phyloP scores from a whole-genome alignment of 345 rosid genomes.

The Sisymbrium altissimum region DNA sequence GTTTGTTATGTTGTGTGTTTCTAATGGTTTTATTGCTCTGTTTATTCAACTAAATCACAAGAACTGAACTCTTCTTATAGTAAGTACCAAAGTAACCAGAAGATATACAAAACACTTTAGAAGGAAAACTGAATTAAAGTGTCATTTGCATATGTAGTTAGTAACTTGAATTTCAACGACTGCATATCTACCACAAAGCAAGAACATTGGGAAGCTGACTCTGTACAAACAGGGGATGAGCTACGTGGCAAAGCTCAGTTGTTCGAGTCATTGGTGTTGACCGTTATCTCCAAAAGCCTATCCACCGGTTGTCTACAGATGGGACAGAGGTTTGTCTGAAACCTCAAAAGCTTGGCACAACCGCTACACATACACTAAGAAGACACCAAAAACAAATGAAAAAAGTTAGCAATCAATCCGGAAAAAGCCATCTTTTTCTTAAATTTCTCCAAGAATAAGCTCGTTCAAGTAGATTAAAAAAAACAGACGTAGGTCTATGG shows the following conservation, averaged over 20 bases:
- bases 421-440: background rate
- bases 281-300: slow-evolving; percentile 76
- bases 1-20: slow-evolving; percentile 29
- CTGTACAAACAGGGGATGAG: background rate
- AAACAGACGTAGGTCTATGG: background rate
- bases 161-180: background rate
- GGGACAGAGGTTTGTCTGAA: slow-evolving; percentile 79
- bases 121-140: background rate
- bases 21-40: background rate
- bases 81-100: background rate
- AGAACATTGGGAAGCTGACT: background rate
- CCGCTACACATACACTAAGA: slow-evolving; percentile 89
- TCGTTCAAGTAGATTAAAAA: background rate
- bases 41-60: background rate
- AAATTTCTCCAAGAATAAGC: background rate
- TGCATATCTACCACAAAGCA: slow-evolving; percentile 5
- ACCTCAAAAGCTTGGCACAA: slow-evolving; percentile 85
- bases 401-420: background rate
- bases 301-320: slow-evolving; percentile 88
- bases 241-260: background rate
- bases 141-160: background rate
- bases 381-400: background rate
- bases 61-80: background rate
- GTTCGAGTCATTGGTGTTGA: slow-evolving; percentile 35
- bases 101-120: background rate